phyloP scores from a whole-genome alignment of 306 rosid species.

The Datisca glomerata region DNA sequence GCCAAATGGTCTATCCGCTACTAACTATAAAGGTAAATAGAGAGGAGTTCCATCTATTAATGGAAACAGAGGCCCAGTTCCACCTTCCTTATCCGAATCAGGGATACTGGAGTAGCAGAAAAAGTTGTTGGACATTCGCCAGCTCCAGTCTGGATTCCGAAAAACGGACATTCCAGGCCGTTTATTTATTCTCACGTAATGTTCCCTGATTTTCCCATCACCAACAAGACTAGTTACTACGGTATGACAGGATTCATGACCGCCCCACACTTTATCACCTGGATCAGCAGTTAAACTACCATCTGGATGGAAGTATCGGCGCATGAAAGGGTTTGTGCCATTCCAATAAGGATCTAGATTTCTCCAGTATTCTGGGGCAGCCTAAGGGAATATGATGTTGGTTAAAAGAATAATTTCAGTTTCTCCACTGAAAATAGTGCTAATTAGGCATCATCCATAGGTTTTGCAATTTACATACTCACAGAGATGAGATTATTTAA shows the following conservation, averaged over 20 bases:
- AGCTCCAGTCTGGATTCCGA: constrained; percentile 38
- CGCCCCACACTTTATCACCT: constrained; percentile 31
- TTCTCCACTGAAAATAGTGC: too few relatives aligned
- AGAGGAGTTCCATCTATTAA: too few relatives aligned
- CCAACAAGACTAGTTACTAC: constrained; percentile 26
- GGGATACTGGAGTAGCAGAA: constrained; percentile 34
- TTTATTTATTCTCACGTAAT: constrained; percentile 44
- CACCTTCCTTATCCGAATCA: constrained; percentile 24
- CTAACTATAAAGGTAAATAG: too few relatives aligned
- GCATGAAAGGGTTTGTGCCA: constrained; percentile 19
- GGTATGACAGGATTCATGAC: constrained; percentile 28
- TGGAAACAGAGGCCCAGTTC: constrained; percentile 27
- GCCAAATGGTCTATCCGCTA: too few relatives aligned
- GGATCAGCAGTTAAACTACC: constrained; percentile 39
- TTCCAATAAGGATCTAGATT: constrained; percentile 38
- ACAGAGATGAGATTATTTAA: too few relatives aligned
- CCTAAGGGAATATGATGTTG: constrained; percentile 12
- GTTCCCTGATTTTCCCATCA: constrained; percentile 29
- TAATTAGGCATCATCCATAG: too few relatives aligned
- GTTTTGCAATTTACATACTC: too few relatives aligned
- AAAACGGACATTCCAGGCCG: constrained; percentile 31
- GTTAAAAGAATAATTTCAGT: too few relatives aligned
- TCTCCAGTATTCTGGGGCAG: constrained; percentile 31
- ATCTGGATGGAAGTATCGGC: constrained; percentile 30
- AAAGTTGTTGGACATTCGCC: constrained; percentile 35